A percentile compares a stretch with the other conserved stretches of the same genome.
These are phyloP conservation scores for Citrus australasica DNA, from an alignment of 345 rosid species.

Conservation along the genomic window DNA sequence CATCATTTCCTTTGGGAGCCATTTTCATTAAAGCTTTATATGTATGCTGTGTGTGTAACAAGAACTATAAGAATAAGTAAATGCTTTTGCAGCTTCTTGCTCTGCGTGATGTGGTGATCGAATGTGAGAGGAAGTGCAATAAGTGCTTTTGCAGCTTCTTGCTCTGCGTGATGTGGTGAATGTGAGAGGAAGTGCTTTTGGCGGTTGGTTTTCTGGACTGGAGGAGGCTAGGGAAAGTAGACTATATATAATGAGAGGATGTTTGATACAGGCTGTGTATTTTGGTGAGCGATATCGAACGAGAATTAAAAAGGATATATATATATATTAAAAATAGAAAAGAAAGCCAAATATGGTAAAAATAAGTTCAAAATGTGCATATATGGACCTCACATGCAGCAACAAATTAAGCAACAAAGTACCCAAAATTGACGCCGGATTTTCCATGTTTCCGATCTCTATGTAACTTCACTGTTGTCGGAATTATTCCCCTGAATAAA, in stretches of 20 bases:
- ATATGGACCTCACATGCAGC: slow-evolving; percentile 24
- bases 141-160: not conserved
- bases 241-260: not conserved
- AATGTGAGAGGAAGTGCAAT: not conserved
- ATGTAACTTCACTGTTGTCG: not conserved
- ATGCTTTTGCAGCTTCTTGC: not conserved
- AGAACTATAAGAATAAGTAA: not conserved
- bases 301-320: no score
- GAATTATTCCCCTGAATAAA: not conserved
- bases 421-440: slow-evolving; percentile 38
- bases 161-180: not conserved
- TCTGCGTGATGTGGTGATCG: not conserved
- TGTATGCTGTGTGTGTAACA: not conserved
- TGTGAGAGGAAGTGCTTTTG: not conserved
- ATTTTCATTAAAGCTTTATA: slow-evolving; percentile 16
- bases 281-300: no score
- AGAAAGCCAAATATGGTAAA: not conserved
- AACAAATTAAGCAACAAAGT: not conserved
- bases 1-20: slow-evolving; percentile 56
- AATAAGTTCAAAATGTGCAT: not conserved
- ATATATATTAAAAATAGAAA: not conserved
- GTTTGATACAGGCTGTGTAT: no score
- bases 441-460: slow-evolving; percentile 23
- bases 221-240: not conserved
- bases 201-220: not conserved